Conservation (phyloP, 1,284 basidiomycete genomes). For the Cutaneotrichosporon arboriforme region DNA sequence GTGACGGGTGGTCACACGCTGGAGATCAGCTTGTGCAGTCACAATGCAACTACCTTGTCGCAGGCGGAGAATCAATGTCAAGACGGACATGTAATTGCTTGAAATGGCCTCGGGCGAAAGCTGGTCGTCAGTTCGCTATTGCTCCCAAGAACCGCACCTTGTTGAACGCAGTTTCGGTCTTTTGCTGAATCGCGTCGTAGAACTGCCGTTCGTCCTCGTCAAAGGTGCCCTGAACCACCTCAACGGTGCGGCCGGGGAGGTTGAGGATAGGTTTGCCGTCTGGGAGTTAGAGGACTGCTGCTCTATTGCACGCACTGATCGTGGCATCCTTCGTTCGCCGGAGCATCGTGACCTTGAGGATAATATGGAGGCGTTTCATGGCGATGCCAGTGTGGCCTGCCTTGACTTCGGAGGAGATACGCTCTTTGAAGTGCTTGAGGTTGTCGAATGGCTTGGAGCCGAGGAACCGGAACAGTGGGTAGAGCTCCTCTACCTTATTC, state of each 20-base stretch:
- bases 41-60: constrained; percentile 64
- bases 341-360: constrained; percentile 84
- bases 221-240: constrained; percentile 68
- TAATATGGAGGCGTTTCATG: constrained; percentile 77
- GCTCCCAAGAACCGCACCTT: constrained; percentile 39
- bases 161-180: constrained; percentile 67
- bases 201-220: constrained; percentile 71
- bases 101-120: constrained; percentile 55
- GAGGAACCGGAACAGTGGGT: constrained; percentile 82
- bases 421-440: constrained; percentile 69
- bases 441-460: constrained; percentile 76
- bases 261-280: constrained; percentile 83
- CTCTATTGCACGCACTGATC: constrained; percentile 45
- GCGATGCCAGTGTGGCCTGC: constrained; percentile 62
- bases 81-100: constrained; percentile 73
- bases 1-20: constrained; percentile 84
- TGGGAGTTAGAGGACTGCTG: constrained; percentile 3
- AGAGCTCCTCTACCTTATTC: constrained; percentile 87
- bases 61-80: constrained; percentile 75
- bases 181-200: constrained; percentile 69
- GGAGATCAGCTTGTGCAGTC: neutral
- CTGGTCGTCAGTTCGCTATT: constrained; percentile 6
- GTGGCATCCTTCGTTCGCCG: constrained; percentile 77
- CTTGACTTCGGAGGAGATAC: constrained; percentile 76
- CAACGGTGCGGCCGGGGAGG: constrained; percentile 68